Evolutionary conservation across 768 basidiomycete species (phyloP), one percentile per base, ranked within the genome.

Genomic region (Termitomyces sp.): DNA sequence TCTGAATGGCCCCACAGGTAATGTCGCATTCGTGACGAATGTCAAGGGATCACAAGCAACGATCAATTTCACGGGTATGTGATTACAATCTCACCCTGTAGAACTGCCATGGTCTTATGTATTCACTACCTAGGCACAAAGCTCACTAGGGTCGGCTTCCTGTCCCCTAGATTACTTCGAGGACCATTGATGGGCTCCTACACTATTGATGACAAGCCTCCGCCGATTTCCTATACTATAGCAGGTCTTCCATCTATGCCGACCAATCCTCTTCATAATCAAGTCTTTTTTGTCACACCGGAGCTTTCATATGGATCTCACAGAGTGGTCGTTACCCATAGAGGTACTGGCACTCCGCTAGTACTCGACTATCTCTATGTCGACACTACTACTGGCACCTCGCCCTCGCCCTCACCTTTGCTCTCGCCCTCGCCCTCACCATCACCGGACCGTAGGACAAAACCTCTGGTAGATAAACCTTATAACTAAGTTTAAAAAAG

Each of bases 151-250:
- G 44, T 67, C 6, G 69, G 69, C 16, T 62, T 53, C 18, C 54
- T 67, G 66, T 35, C 60, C 63, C 3, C 58, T 67, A 0, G 59
- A 65, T n/a, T 56, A 58, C 12, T 33, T 15, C 4, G 4, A 50
- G 36, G 12, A n/a, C 18, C 61, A 8, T 51, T 68, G 0, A 63
- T 49, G 7, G 71, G 67, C 3, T 63, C 64, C 15, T 75, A 70
- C 51, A 59, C 65, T 12, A 63, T 75, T 22, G 74, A 75, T 55
- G 66, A 63, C 12, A 65, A 62, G 11, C 39, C 61, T 13, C 55
- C 68, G 2, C 59, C 28, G 28, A 4, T 59, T 8, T 61, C 63
- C 4, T 75, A 73, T 61, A 53, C 62, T 5, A 57, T 73, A 24
- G 33, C 39, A 1, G 70, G 68, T 7, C 64, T 69, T 2, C 54